A percentile compares a stretch with the other conserved stretches of the same genome.
phyloP scores from a whole-genome alignment of 1,284 basidiomycete genomes.

The Ganoderma boninense region DNA sequence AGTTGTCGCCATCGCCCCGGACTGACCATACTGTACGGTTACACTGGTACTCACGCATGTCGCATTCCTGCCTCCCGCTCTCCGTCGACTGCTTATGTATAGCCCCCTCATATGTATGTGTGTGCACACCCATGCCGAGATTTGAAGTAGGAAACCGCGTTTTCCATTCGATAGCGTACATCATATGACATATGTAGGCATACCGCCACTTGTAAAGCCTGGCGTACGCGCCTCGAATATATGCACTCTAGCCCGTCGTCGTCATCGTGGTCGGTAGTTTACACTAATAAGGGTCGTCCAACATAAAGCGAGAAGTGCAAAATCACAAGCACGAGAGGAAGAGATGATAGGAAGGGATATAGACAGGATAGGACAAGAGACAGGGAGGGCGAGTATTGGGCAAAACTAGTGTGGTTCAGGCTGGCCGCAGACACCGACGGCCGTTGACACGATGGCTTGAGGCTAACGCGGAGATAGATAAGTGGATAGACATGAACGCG shows the following conservation, averaged over 20 bases:
- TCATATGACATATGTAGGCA: conserved; percentile 15
- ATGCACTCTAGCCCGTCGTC: conserved; percentile 37
- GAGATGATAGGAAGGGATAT: background rate
- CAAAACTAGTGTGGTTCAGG: conserved; percentile 9
- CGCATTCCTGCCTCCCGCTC: background rate
- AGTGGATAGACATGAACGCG: conserved; percentile 7
- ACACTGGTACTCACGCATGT: conserved; percentile 7
- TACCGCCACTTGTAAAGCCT: conserved; percentile 11
- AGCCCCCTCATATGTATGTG: background rate
- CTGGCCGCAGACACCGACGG: conserved; percentile 11
- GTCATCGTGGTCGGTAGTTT: conserved; percentile 30
- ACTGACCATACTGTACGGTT: conserved; percentile 10
- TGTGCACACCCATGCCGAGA: conserved; percentile 4
- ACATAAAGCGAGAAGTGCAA: conserved; percentile 25
- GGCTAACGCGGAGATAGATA: conserved; percentile 18
- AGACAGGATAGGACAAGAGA: conserved; percentile 1
- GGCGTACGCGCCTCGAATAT: conserved; percentile 21
- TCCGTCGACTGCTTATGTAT: background rate
- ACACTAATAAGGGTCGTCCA: conserved; percentile 25
- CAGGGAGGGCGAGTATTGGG: background rate
- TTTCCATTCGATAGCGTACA: conserved; percentile 22
- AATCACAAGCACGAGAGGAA: conserved; percentile 26
- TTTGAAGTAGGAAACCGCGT: conserved; percentile 5
- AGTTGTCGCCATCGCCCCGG: background rate
- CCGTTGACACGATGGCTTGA: conserved; percentile 1